A percentile compares a stretch with the other conserved stretches of the same genome.
These are phyloP conservation scores for Russula griseocarnosa DNA, from an alignment of 768 basidiomycete genomes.

Conservation along the genomic window DNA sequence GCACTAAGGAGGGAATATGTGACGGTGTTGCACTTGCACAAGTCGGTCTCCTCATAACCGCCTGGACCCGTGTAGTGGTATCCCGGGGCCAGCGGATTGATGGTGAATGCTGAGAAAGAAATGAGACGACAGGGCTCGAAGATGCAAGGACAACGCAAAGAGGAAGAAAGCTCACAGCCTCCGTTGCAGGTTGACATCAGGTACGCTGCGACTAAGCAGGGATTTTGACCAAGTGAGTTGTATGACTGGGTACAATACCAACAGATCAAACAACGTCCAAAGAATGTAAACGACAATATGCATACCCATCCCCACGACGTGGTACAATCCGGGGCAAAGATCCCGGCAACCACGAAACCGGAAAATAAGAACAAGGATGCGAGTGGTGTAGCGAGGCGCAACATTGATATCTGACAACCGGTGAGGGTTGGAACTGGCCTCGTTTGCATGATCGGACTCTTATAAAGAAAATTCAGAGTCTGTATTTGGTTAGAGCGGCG, in stretches of 20 bases:
- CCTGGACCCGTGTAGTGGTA: not conserved
- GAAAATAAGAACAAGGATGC: too few relatives aligned
- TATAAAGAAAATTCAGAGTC: too few relatives aligned
- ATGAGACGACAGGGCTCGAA: not conserved
- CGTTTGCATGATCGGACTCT: too few relatives aligned
- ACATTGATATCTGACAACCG: too few relatives aligned
- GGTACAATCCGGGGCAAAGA: too few relatives aligned
- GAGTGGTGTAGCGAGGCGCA: too few relatives aligned
- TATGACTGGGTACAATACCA: not conserved
- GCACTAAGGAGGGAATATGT: constrained; percentile 7
- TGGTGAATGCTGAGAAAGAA: not conserved
- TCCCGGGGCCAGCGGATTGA: not conserved
- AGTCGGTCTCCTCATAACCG: not conserved
- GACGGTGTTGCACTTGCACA: constrained; percentile 10
- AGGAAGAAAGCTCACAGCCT: constrained; percentile 1
- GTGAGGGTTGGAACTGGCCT: too few relatives aligned
- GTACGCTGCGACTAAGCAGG: constrained; percentile 5
- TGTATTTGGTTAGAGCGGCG: too few relatives aligned
- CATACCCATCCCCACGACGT: too few relatives aligned
- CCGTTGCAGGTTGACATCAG: not conserved
- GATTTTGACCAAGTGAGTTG: constrained; percentile 1
- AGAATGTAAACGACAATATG: too few relatives aligned
- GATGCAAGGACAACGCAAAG: not conserved
- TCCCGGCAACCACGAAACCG: too few relatives aligned
- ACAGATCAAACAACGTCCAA: not conserved